phyloP scores from a whole-genome alignment of 2,329 filamentous ascomycete genomes.

The Epicoccum sorghinum region DNA sequence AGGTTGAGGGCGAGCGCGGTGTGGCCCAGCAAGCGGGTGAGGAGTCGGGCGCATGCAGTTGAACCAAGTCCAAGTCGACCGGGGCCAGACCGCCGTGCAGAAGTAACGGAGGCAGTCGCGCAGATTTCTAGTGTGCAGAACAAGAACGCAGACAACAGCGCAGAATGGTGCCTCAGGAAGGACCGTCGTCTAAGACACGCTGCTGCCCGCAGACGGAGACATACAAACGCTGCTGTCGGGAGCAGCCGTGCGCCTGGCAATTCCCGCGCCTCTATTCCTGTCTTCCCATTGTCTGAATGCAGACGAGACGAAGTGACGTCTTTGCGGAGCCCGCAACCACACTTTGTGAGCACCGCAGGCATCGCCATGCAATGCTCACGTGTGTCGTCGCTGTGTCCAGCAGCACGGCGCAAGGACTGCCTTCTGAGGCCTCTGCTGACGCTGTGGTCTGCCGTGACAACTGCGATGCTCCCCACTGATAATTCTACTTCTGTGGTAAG shows the following conservation, averaged over 20 bases:
- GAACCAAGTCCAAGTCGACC: not conserved
- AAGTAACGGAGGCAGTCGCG: not conserved
- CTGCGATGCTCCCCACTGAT: not conserved
- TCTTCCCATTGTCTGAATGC: not conserved
- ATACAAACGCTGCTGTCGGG: not conserved
- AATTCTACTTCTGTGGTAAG: not conserved
- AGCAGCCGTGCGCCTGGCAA: not conserved
- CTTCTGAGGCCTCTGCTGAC: not conserved
- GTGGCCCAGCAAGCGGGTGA: conserved; percentile 19
- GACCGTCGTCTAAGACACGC: too few relatives aligned
- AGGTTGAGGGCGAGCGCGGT: not conserved
- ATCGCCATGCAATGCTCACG: not conserved
- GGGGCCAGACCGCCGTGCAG: not conserved
- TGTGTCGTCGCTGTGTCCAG: not conserved
- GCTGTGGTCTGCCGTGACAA: not conserved
- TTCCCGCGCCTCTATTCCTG: not conserved
- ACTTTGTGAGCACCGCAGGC: not conserved
- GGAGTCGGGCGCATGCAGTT: conserved; percentile 5
- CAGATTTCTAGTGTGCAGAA: not conserved
- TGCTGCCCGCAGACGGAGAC: too few relatives aligned
- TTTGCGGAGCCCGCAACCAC: not conserved
- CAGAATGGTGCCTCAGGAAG: too few relatives aligned
- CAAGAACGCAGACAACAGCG: not conserved
- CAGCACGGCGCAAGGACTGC: not conserved
- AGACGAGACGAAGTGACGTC: conserved; percentile 1